Evolutionary conservation across 306 rosid genomes (phyloP), one percentile per base, ranked within the genome.

Genomic region (Inga laurina): DNA sequence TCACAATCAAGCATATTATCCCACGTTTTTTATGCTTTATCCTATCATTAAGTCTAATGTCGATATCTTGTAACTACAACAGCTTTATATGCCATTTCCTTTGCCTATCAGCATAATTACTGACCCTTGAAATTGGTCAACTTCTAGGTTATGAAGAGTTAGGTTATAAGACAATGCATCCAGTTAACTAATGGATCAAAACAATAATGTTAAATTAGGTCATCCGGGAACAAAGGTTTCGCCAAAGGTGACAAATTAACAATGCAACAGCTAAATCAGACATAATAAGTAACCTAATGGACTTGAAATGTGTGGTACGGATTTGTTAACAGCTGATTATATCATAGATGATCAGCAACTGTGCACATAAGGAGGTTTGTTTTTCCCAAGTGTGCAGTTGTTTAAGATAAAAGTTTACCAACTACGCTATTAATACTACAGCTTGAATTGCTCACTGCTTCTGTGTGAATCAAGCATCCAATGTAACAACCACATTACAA

Each of bases 31-130:
- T 35, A 35, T 39, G 27, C 52, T 49, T 52, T 35, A 70, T 75
- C 54, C 16, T 52, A 44, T 41, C 30, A 75, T 68, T 54, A 34
- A 75, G 13, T 72, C 61, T 56, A n/a, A 45, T 57, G 64, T 2
- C n/a, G 13, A 65, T 65, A 65, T 69, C 52, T 68, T 44, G 64
- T 80, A 7, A 51, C 75, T 48, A 49, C 59, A 75, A 75, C 61
- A 84, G 67, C 27, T 45, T 62, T 51, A 57, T 70, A 24, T 72
- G 57, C 57, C 48, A 73, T 65, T 65, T 45, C 27, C 44, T 77
- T n/a, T 57, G 35, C 22, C 49, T 57, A 34, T 19, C 34, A 68
- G 51, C 49, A 67, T 76, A 82, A 82, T 49, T 43, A 5, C 21
- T 19, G 43, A 81, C 65, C 80, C 65, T 67, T 44, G n/a, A 77